These are phyloP conservation scores for Aspergillus sp. DNA, from an alignment of 2,329 filamentous ascomycete genomes.

Conservation along the genomic window DNA sequence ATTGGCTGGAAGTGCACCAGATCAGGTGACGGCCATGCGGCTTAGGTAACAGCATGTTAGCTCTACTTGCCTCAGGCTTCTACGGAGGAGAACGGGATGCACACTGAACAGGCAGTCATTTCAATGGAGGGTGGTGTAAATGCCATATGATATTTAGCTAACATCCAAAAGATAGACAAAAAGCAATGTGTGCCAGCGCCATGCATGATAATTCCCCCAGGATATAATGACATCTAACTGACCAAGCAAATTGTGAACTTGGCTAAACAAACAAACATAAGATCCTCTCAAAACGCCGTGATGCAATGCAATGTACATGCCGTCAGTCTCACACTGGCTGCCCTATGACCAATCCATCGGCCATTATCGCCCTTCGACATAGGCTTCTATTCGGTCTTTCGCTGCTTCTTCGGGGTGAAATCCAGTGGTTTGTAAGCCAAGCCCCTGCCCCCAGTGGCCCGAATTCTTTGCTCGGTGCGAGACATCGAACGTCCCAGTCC, in stretches of 20 bases:
- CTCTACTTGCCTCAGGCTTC: background rate
- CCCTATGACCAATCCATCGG: background rate
- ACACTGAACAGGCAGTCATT: background rate
- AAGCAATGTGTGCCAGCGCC: constrained; percentile 6
- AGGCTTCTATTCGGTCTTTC: constrained; percentile 12
- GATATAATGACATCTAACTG: constrained; percentile 3
- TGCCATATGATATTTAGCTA: background rate
- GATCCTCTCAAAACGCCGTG: background rate
- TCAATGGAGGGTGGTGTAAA: background rate
- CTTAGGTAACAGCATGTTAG: background rate
- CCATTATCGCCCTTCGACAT: background rate
- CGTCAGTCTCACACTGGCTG: background rate
- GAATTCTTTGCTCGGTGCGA: constrained; percentile 44
- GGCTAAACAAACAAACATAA: constrained; percentile 2
- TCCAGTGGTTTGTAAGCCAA: constrained; percentile 43
- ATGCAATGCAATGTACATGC: constrained; percentile 5
- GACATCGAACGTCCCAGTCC: constrained; percentile 42
- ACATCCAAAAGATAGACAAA: constrained; percentile 4
- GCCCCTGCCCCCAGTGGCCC: constrained; percentile 43
- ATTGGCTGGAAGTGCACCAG: background rate
- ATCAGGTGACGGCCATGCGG: background rate
- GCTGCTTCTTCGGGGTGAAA: constrained; percentile 22
- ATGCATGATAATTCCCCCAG: constrained; percentile 9
- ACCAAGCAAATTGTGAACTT: background rate
- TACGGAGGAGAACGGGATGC: background rate